Conservation (phyloP, 768 basidiomycete genomes). For the Naganishia vishniacii region DNA sequence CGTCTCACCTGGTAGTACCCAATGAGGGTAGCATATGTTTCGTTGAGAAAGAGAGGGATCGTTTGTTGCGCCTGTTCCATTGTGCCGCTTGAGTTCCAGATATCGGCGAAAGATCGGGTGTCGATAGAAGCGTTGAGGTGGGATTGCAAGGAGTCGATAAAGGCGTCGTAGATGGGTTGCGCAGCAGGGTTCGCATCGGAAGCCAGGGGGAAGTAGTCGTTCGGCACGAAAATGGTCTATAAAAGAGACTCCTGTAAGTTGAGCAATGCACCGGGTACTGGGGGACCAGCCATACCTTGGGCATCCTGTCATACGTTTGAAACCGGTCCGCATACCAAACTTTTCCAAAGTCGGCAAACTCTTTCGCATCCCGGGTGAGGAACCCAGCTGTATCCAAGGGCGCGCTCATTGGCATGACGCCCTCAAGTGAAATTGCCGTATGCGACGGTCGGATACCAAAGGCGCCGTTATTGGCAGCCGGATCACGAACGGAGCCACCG, state of each 20-base stretch:
- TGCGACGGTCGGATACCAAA: conserved; percentile 42
- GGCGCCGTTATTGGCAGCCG: conserved; percentile 35
- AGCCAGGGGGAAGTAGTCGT: conserved; percentile 32
- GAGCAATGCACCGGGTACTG: not conserved
- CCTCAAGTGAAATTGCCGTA: conserved; percentile 33
- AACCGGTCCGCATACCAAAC: conserved; percentile 39
- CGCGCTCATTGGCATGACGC: conserved; percentile 35
- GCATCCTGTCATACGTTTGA: conserved; percentile 30
- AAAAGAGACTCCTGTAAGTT: not conserved
- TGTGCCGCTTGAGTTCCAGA: conserved; percentile 33
- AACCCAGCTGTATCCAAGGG: conserved; percentile 37
- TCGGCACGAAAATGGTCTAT: conserved; percentile 34
- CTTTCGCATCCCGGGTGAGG: conserved; percentile 34
- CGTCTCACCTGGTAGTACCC: conserved; percentile 27
- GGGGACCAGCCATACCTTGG: conserved; percentile 28
- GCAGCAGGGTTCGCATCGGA: conserved; percentile 27
- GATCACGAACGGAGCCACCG: conserved; percentile 35
- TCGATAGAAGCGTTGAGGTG: conserved; percentile 31
- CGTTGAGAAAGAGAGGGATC: conserved; percentile 24
- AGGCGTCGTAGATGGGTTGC: conserved; percentile 30
- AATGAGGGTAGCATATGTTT: conserved; percentile 30
- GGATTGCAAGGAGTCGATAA: conserved; percentile 30
- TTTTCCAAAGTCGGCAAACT: conserved; percentile 32
- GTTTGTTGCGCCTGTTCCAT: conserved; percentile 27
- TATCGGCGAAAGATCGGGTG: conserved; percentile 29